Base-by-base conservation (phyloP, 202 grass and related monocot genomes). In the Alloteropsis angusta region DNA sequence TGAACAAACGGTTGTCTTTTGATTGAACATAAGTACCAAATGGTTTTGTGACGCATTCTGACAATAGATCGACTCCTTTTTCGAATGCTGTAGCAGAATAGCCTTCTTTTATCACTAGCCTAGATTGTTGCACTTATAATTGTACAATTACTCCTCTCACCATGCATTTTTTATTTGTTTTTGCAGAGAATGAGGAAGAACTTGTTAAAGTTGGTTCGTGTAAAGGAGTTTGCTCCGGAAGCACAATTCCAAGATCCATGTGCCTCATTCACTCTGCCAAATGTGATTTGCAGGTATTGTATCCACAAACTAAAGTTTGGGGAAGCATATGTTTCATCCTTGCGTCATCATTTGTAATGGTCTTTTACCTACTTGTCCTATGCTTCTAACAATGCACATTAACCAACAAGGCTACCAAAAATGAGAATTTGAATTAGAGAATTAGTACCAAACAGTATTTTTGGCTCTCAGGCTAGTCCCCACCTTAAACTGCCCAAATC, bases 161-260 rank as follows among this genome's bases (percentile, higher is more conserved):
- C 50, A 53, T 78, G 1, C 28, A 66, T 67, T 54, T 83, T 79
- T 16, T 83, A 59, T 76, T 41, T 87, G 52, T 64, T 76, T 41
- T 87, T 53, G 72, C 95, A 98, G 92, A 92, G 86, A 88, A 98
- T 92, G 91, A 94, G 95, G 74, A 98, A 92, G 75, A 98, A 98
- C 71, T 79, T 98, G 63, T 85, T 98, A 69, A 98, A 92, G 78
- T 84, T 94, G 82, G 85, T 98, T 7, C 91, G 84, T 9, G 89
- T 98, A 39, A 98, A 94, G 75, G 95, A 98, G 79, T 98, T 98
- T 67, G 85, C 91, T 68, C 89, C 87, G 54, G 91, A 94, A 90
- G 92, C 89, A 80, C 95, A 94, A 75, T 98, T 88, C 46, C 87
- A 89, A 82, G 87, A 98, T 42, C 81, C 81, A 60, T 87, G 85